Evolutionary conservation across 768 basidiomycete species (phyloP), one percentile per base, ranked within the genome.

Genomic region (Suillus subalutaceus): DNA sequence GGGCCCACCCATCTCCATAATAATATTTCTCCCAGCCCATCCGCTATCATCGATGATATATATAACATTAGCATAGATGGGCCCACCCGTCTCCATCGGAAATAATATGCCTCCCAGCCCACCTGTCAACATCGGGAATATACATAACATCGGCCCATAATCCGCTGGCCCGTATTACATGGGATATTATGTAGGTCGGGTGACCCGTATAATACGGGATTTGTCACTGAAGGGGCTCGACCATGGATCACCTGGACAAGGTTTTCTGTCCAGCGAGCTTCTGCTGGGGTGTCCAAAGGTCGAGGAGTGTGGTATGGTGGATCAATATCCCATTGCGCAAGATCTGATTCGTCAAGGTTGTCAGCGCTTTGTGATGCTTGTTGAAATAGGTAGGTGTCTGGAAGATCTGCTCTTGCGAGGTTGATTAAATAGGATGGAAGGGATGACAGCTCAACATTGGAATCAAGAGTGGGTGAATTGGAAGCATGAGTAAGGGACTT

Each of bases 221-320:
- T n/a, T n/a, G n/a, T n/a, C n/a, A n/a, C n/a, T n/a, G n/a, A n/a
- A n/a, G n/a, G n/a, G n/a, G n/a, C n/a, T 50, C 13, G 13, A 15
- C 48, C 23, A 26, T 50, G 48, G 23, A 50, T 50, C 23, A 50
- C 23, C 48, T 50, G 23, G 23, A 26, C 48, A 26, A 50, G 48
- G 48, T 26, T 50, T 59, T 59, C 15, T 65, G 53, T 65, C 37
- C 16, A 48, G 10, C 10, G 10, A 46, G n/a, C 46, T n/a, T 46
- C 46, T 46, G 46, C 46, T 46, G 46, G 46, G 10, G 46, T 46
- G 1, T 46, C n/a, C 0, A 46, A 46, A 35, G 26, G 26, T 26
- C 26, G 26, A n/a, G 65, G 65, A 48, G 60, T 23, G 13, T 50
- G 20, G 44, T 65, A 65, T 16, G 65, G 65, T 23, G 65, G 60